Evolutionary conservation across 495 filamentous ascomycete genomes (phyloP).

Genomic region (Penicillium antarcticum): DNA sequence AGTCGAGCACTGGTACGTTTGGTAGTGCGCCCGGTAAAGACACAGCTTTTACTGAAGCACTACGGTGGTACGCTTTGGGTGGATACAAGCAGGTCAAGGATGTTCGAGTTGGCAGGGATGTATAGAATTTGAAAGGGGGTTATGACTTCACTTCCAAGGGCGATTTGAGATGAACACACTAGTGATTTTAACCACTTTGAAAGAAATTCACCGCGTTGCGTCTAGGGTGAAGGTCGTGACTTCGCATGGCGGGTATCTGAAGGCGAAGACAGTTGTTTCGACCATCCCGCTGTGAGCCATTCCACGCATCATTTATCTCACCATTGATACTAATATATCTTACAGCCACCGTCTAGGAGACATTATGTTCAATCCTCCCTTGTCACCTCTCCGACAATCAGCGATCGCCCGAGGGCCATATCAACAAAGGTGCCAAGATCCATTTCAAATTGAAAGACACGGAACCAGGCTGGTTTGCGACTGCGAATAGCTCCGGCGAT

Average conservation of each 20-base stretch:
- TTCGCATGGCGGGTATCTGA: too few relatives aligned
- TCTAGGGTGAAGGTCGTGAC: too few relatives aligned
- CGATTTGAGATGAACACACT: conserved; percentile 12
- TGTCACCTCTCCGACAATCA: conserved; percentile 13
- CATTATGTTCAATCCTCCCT: conserved; percentile 19
- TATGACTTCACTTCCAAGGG: conserved; percentile 13
- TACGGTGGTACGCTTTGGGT: conserved; percentile 16
- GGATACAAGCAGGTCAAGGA: neutral
- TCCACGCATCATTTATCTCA: too few relatives aligned
- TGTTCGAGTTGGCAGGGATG: conserved; percentile 9
- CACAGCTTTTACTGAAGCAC: conserved; percentile 15
- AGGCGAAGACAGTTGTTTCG: too few relatives aligned
- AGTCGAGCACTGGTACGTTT: conserved; percentile 13
- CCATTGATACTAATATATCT: neutral
- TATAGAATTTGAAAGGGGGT: conserved; percentile 18
- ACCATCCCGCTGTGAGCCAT: too few relatives aligned
- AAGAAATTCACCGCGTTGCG: too few relatives aligned
- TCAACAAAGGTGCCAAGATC: conserved; percentile 25
- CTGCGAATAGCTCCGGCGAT: neutral
- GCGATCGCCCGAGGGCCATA: conserved; percentile 17
- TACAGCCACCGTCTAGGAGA: conserved; percentile 6
- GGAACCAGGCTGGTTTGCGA: conserved; percentile 8
- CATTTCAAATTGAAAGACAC: conserved; percentile 19
- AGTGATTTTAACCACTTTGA: too few relatives aligned
- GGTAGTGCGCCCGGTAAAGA: conserved; percentile 12